These are phyloP conservation scores for Singerocomus rubriflavus DNA, from an alignment of 1,284 basidiomycete genomes.

Conservation along the genomic window DNA sequence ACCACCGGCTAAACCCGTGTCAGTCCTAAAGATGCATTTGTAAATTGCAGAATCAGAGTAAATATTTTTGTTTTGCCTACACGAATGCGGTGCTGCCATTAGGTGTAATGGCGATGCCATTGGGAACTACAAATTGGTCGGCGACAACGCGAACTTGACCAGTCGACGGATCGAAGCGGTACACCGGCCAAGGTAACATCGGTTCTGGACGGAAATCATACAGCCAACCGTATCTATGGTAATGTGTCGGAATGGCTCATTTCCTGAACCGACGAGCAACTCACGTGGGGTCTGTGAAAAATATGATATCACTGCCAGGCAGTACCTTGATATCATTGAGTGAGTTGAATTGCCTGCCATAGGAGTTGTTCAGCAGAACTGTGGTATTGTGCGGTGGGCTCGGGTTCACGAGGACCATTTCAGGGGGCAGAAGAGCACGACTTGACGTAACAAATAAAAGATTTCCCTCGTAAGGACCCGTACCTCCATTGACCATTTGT, in stretches of 20 bases:
- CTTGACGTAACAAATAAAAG: slow-evolving; percentile 69
- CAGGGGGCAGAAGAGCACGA: slow-evolving; percentile 58
- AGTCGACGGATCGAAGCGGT: slow-evolving; percentile 64
- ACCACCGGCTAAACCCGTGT: slow-evolving; percentile 49
- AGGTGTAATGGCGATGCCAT: slow-evolving; percentile 67
- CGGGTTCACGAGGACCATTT: slow-evolving; percentile 65
- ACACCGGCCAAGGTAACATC: slow-evolving; percentile 69
- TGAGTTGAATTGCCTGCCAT: slow-evolving; percentile 78
- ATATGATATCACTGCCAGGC: slow-evolving; percentile 56
- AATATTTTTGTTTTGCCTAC: slow-evolving; percentile 37
- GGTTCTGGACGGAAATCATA: slow-evolving; percentile 64
- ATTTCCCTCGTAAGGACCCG: slow-evolving; percentile 61
- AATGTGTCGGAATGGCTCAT: background rate
- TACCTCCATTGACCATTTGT: slow-evolving; percentile 76
- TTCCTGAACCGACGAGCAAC: slow-evolving; percentile 18
- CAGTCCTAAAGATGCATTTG: slow-evolving; percentile 39
- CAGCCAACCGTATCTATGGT: slow-evolving; percentile 56
- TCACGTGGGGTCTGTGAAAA: slow-evolving; percentile 69
- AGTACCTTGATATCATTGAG: slow-evolving; percentile 78
- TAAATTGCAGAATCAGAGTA: slow-evolving; percentile 1
- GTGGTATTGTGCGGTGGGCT: slow-evolving; percentile 58
- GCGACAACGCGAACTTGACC: slow-evolving; percentile 67
- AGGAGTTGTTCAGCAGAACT: slow-evolving; percentile 67
- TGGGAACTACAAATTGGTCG: slow-evolving; percentile 59
- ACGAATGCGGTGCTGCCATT: slow-evolving; percentile 69